A percentile compares a stretch with the other conserved stretches of the same genome.
phyloP scores from a whole-genome alignment of 495 filamentous ascomycete species.

The Annulohypoxylon stygium region DNA sequence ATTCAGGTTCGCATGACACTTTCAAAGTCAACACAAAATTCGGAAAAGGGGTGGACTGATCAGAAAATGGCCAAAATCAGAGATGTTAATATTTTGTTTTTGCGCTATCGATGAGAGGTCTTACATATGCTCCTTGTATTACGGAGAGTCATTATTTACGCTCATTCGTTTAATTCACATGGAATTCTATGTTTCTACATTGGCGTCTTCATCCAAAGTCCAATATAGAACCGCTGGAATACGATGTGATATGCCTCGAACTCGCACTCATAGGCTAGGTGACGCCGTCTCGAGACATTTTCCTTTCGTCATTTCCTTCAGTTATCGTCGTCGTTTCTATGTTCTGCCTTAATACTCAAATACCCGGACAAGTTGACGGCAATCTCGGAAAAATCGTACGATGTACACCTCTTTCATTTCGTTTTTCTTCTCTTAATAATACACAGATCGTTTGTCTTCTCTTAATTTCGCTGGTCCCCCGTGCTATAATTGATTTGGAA shows the following conservation, averaged over 20 bases:
- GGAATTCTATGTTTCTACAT: slow-evolving; percentile 32
- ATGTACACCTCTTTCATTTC: background rate
- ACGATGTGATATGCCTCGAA: background rate
- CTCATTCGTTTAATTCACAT: slow-evolving; percentile 17
- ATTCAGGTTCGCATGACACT: slow-evolving; percentile 49
- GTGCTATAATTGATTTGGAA: background rate
- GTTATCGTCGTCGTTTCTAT: background rate
- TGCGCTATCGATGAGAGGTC: slow-evolving; percentile 41
- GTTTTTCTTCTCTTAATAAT: background rate
- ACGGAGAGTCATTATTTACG: slow-evolving; percentile 44
- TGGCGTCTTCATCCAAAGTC: background rate
- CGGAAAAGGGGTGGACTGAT: slow-evolving; percentile 22
- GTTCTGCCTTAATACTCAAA: background rate
- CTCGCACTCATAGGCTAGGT: background rate
- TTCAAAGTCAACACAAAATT: slow-evolving; percentile 39
- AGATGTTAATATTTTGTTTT: slow-evolving; percentile 47
- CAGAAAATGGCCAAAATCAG: slow-evolving; percentile 29
- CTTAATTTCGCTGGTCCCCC: background rate
- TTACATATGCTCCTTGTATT: slow-evolving; percentile 51
- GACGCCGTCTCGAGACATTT: background rate
- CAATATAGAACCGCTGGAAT: background rate
- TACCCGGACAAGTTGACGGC: too few species aligned
- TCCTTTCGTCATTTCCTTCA: background rate
- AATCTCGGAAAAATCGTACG: background rate
- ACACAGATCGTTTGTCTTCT: background rate